Percentiles rank a stretch among this genome's conserved stretches.
Conservation (phyloP, 2,329 filamentous ascomycete species). For the Pestalotiopsis sp. region DNA sequence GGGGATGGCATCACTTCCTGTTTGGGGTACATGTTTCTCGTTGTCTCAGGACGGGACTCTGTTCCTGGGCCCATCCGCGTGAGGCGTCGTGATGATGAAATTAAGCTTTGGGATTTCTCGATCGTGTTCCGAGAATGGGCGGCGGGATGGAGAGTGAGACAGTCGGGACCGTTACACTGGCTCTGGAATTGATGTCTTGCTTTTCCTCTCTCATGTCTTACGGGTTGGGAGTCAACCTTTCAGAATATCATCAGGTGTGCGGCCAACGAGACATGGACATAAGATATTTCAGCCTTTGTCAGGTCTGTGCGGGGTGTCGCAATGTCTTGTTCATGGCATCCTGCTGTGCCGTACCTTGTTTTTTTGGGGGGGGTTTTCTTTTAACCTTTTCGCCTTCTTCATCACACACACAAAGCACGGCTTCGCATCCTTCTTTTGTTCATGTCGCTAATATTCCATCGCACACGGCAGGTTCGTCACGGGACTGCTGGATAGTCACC, state of each 20-base stretch:
- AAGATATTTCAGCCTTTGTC: too few relatives aligned
- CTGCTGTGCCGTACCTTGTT: not conserved
- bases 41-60: not conserved
- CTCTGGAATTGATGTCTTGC: not conserved
- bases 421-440: not conserved
- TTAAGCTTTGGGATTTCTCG: too few relatives aligned
- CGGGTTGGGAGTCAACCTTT: not conserved
- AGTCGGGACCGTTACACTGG: too few relatives aligned
- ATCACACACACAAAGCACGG: too few relatives aligned
- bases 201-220: not conserved
- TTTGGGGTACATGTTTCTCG: not conserved
- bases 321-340: not conserved
- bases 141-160: too few relatives aligned
- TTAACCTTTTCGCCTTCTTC: not conserved
- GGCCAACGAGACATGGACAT: not conserved
- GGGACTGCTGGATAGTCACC: conserved; percentile 73
- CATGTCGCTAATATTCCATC: not conserved
- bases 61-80: not conserved
- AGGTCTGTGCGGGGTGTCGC: not conserved
- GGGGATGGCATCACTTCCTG: conserved; percentile 5
- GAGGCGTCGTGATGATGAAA: not conserved
- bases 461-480: conserved; percentile 68
- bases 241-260: not conserved
- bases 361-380: too few relatives aligned
- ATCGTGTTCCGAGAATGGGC: too few relatives aligned